A percentile compares a stretch with the other conserved stretches of the same genome.
Evolutionary conservation across 768 basidiomycete species (phyloP).

Genomic region (Xerocomus potaroensis): DNA sequence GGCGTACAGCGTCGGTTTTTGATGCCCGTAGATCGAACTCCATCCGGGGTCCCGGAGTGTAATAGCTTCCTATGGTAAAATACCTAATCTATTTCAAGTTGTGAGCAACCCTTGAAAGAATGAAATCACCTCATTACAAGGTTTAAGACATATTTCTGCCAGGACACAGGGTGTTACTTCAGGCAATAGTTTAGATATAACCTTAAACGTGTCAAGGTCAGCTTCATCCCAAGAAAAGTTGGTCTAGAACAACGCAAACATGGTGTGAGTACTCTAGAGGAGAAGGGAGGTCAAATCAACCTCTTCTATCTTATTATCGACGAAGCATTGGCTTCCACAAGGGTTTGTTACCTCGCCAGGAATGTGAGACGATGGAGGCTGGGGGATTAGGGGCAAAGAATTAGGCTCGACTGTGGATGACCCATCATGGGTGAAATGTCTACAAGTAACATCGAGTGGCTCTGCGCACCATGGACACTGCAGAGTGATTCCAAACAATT

Average conservation of each 20-base stretch:
- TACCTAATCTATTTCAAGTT: slow-evolving; percentile 19
- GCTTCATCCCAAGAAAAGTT: slow-evolving; percentile 34
- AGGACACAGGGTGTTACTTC: slow-evolving; percentile 51
- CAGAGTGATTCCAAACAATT: slow-evolving; percentile 52
- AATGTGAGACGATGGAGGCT: background rate
- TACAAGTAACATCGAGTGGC: slow-evolving; percentile 1
- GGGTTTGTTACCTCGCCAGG: slow-evolving; percentile 11
- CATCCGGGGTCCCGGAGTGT: background rate
- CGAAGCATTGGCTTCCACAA: slow-evolving; percentile 28
- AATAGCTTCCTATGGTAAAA: slow-evolving; percentile 18
- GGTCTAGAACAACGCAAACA: slow-evolving; percentile 8
- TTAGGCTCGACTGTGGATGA: slow-evolving; percentile 22
- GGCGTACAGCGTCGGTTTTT: slow-evolving; percentile 7
- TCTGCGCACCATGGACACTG: slow-evolving; percentile 41
- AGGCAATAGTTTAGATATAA: slow-evolving; percentile 40
- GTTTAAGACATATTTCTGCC: slow-evolving; percentile 49
- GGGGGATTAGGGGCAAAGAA: slow-evolving; percentile 7
- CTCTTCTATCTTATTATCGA: slow-evolving; percentile 9
- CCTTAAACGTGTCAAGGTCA: slow-evolving; percentile 38
- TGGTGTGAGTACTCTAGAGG: background rate
- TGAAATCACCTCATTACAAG: slow-evolving; percentile 52
- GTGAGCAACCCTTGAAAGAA: background rate
- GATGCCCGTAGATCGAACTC: background rate
- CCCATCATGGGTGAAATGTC: slow-evolving; percentile 16
- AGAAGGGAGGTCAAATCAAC: slow-evolving; percentile 12